Evolutionary conservation across 495 filamentous ascomycete species (phyloP).

Genomic region (Neurospora sp.): DNA sequence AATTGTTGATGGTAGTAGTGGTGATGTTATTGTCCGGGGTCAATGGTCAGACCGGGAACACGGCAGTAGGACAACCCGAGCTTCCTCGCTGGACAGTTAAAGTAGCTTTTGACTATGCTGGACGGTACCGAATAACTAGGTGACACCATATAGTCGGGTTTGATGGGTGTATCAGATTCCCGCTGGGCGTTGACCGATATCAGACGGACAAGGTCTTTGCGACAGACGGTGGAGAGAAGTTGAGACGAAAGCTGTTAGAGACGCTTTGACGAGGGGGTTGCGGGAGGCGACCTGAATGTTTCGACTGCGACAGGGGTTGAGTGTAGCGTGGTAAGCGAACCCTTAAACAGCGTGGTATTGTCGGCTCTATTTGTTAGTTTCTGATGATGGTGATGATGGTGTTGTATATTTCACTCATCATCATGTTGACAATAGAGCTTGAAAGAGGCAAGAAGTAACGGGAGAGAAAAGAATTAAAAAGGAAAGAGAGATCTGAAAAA

Average conservation of each 20-base stretch:
- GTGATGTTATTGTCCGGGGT: not conserved
- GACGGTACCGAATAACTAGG: not conserved
- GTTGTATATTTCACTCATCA: not conserved
- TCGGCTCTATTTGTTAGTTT: not conserved
- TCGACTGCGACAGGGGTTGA: constrained; percentile 29
- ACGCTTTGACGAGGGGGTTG: constrained; percentile 24
- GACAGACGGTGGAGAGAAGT: constrained; percentile 17
- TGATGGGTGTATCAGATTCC: constrained; percentile 31
- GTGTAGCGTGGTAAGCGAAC: not conserved
- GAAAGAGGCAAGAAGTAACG: not conserved
- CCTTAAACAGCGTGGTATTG: not conserved
- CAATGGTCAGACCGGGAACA: not conserved
- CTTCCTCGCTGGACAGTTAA: constrained; percentile 2
- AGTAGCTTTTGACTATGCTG: not conserved
- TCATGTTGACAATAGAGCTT: not conserved
- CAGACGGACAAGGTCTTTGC: constrained; percentile 18
- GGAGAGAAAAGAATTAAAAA: not conserved
- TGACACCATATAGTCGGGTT: constrained; percentile 12
- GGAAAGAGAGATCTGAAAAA: constrained; percentile 1
- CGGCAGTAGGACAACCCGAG: not conserved
- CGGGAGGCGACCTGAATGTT: constrained; percentile 26
- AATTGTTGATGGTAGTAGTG: not conserved
- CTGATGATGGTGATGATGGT: not conserved
- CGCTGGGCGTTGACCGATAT: constrained; percentile 15
- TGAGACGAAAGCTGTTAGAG: constrained; percentile 39